Evolutionary conservation across 2,329 filamentous ascomycete species (phyloP).

Genomic region (Endocalyx cinctus): DNA sequence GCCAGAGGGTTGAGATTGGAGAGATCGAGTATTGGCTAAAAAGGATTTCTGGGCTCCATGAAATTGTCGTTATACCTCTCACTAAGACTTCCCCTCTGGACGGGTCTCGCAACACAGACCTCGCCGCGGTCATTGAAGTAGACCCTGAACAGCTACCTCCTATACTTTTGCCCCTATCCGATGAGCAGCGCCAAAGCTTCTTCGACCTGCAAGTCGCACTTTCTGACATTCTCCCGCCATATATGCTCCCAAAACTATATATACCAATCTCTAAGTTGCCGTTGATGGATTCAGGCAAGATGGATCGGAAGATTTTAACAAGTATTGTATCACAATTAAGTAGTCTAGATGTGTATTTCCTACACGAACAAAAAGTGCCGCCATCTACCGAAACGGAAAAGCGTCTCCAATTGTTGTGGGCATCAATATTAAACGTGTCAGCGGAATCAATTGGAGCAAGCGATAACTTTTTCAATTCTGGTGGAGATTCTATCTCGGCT

Average conservation of each 20-base stretch:
- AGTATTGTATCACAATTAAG: slow-evolving; percentile 38
- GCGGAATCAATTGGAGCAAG: slow-evolving; percentile 23
- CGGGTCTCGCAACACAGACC: slow-evolving; percentile 33
- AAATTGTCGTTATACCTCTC: too few relatives aligned
- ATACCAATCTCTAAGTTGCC: slow-evolving; percentile 43
- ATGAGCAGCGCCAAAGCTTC: slow-evolving; percentile 23
- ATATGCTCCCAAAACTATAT: slow-evolving; percentile 46
- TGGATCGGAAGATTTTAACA: slow-evolving; percentile 42
- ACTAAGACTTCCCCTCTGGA: too few relatives aligned
- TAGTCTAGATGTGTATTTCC: slow-evolving; percentile 33
- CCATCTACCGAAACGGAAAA: slow-evolving; percentile 35
- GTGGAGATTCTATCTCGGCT: slow-evolving; percentile 44
- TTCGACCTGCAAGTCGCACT: slow-evolving; percentile 25
- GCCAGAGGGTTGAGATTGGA: slow-evolving; percentile 58
- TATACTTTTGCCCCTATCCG: too few relatives aligned
- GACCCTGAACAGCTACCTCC: too few relatives aligned
- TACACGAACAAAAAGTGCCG: slow-evolving; percentile 24
- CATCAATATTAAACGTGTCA: slow-evolving; percentile 30
- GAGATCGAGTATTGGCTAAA: slow-evolving; percentile 48
- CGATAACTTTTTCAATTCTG: slow-evolving; percentile 28
- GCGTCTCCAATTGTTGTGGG: slow-evolving; percentile 33
- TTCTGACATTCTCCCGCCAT: slow-evolving; percentile 26
- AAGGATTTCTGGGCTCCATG: too few relatives aligned
- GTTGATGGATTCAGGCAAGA: slow-evolving; percentile 44
- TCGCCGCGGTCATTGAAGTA: slow-evolving; percentile 42